A percentile compares a stretch with the other conserved stretches of the same genome.
Conservation (phyloP, 495 filamentous ascomycete species). For the Aspergillus carlsbadensis region DNA sequence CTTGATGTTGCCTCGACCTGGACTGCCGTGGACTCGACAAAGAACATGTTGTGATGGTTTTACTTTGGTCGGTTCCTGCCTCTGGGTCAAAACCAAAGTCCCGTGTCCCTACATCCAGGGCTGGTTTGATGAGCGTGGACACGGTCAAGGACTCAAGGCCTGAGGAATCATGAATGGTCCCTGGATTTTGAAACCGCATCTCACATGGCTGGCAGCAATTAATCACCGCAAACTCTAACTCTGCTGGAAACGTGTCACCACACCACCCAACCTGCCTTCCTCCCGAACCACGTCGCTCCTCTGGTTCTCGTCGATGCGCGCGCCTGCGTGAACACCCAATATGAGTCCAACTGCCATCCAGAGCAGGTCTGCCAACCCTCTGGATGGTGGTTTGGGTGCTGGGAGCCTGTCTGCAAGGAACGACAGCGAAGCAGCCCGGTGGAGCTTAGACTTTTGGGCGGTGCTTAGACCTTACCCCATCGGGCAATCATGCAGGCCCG, state of each 20-base stretch:
- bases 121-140: too few relatives aligned
- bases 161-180: too few relatives aligned
- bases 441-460: neutral
- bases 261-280: neutral
- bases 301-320: neutral
- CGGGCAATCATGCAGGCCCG: neutral
- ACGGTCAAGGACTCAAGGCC: neutral
- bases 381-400: neutral
- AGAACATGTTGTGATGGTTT: neutral
- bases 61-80: neutral
- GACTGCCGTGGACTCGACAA: neutral
- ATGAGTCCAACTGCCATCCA: neutral
- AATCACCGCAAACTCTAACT: neutral
- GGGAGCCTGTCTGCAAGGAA: slow-evolving; percentile 1
- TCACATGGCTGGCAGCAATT: neutral
- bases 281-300: neutral
- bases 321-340: neutral
- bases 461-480: slow-evolving; percentile 1
- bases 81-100: too few relatives aligned
- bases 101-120: too few relatives aligned
- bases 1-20: neutral
- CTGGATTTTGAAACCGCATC: neutral
- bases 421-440: neutral
- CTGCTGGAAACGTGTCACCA: neutral
- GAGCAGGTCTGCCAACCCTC: neutral